Evolutionary conservation across 371 early-diverging fungal genomes (phyloP), one percentile per base, ranked within the genome.

Genomic region (Dichotomocladium elegans): DNA sequence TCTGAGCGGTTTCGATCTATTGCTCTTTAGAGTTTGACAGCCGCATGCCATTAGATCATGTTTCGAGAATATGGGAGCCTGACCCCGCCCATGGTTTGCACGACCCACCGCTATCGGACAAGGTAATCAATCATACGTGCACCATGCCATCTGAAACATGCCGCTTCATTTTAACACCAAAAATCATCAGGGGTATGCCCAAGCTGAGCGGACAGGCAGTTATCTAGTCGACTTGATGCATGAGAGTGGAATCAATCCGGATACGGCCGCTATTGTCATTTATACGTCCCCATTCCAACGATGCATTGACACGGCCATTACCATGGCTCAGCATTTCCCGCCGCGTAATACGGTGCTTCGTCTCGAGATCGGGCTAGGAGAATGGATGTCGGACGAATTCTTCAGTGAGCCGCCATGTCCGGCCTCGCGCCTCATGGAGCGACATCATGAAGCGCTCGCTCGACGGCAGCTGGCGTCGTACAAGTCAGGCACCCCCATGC

Each of bases 271-370:
- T 4, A 46, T 76, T 22, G 51, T 76, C 12, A 48, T 76, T 14
- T 68, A 72, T 25, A 64, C 66, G 8, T 76, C 77, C 12, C 77
- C 77, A 27, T 76, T 76, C 34, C 77, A 68, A 30, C 68, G 77
- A 29, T 76, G 77, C 25, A 59, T 76, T 17, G 77, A 76, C 25
- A 76, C 77, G 5, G 52, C 66, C 3, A 50, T 70, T 30, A 72
- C 65, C 1, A 51, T 76, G 24, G 54, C 66, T 11, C 60, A 50
- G 28, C 70, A 68, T 17, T 41, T 30, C 15, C 47, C 49, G 40
- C 30, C 44, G 19, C 41, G 44, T 35, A 55, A 60, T n/a, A 35
- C 63, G 10, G 42, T 61, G 3, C 34, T 68, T 25, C 61, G 72
- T 14, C 25, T 76, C 4, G 72, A 76, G 28, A 48, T 72, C 1